phyloP scores from a whole-genome alignment of 2,329 filamentous ascomycete species.

The Byssochlamys sp. region DNA sequence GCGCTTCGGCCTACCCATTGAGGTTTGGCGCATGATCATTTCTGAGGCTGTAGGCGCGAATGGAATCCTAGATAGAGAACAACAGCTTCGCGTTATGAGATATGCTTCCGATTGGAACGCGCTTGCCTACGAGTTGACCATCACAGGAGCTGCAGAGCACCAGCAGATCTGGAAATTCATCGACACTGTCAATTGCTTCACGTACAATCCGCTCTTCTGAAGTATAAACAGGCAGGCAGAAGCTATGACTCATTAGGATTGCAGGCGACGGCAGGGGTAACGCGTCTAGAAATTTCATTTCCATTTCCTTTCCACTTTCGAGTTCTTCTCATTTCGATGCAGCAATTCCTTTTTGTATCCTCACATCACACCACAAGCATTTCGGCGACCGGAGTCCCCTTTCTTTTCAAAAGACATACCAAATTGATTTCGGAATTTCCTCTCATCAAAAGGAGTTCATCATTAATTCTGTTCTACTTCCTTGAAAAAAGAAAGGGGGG shows the following conservation, averaged over 20 bases:
- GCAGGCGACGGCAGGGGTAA: not conserved
- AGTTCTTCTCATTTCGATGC: not conserved
- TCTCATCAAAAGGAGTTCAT: not conserved
- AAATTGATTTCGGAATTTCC: not conserved
- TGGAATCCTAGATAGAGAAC: slow-evolving; percentile 16
- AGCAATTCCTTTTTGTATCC: not conserved
- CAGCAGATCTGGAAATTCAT: slow-evolving; percentile 29
- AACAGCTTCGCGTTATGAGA: slow-evolving; percentile 20
- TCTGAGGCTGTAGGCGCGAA: slow-evolving; percentile 16
- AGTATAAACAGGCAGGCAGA: not conserved
- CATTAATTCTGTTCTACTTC: not conserved
- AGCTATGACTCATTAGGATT: not conserved
- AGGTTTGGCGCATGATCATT: slow-evolving; percentile 23
- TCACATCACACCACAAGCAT: not conserved
- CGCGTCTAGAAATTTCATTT: not conserved
- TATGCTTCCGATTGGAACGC: slow-evolving; percentile 25
- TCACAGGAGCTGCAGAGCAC: slow-evolving; percentile 18
- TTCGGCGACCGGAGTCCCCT: not conserved
- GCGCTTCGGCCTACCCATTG: slow-evolving; percentile 19
- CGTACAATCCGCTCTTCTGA: slow-evolving; percentile 14
- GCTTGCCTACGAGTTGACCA: slow-evolving; percentile 18
- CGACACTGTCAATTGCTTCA: slow-evolving; percentile 23
- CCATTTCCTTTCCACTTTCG: not conserved
- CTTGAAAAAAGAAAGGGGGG: not conserved
- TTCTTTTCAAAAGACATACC: not conserved